These are phyloP conservation scores for Corymbia citriodora DNA, from an alignment of 441 rosid genomes.

Conservation along the genomic window DNA sequence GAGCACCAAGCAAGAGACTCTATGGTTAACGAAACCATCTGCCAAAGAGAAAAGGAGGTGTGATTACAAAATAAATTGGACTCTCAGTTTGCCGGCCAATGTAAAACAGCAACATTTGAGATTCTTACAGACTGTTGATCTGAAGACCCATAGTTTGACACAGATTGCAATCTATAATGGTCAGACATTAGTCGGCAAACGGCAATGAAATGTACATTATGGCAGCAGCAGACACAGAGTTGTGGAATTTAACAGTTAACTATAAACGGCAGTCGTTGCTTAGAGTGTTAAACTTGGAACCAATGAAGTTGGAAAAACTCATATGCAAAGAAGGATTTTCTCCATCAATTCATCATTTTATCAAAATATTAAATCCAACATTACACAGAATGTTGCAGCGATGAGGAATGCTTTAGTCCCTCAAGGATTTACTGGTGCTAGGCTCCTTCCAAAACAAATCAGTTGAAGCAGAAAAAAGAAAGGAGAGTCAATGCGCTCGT, in stretches of 20 bases:
- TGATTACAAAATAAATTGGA: not conserved
- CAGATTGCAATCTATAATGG: not conserved
- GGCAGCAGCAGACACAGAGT: not conserved
- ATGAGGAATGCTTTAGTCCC: not conserved
- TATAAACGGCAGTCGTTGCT: not conserved
- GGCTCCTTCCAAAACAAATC: not conserved
- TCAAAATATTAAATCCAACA: not conserved
- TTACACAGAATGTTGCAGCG: not conserved
- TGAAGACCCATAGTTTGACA: not conserved
- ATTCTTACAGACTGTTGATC: not conserved
- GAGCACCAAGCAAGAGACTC: constrained; percentile 14
- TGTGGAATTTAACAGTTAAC: not conserved
- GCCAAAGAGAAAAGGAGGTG: not conserved
- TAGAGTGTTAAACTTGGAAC: not conserved
- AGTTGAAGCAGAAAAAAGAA: not conserved
- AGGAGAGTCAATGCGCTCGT: not conserved
- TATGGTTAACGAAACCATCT: not conserved
- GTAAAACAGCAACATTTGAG: not conserved
- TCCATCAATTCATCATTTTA: not conserved
- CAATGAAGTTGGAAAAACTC: not conserved
- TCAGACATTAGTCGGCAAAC: not conserved
- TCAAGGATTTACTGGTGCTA: not conserved
- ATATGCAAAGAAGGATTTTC: not conserved
- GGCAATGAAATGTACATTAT: not conserved
- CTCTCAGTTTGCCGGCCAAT: not conserved